A percentile compares a stretch with the other conserved stretches of the same genome.
Evolutionary conservation across 164 flowering plant genomes (phyloP).

Genomic region (Stephania yunnanensis): DNA sequence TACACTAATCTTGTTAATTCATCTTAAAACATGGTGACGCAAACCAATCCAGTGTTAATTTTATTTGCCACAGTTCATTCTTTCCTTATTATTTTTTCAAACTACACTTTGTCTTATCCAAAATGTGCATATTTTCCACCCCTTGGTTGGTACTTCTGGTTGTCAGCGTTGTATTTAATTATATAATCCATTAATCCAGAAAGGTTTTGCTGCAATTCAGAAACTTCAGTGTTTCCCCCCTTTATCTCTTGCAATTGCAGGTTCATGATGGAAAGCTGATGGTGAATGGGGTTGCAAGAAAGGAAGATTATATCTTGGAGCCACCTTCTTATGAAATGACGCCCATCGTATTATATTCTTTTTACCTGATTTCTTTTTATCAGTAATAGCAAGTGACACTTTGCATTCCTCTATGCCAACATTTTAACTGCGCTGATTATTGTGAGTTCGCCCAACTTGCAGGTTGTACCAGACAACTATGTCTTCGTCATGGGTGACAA

Average conservation of each 20-base stretch:
- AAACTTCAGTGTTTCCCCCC: not conserved
- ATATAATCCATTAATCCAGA: not conserved
- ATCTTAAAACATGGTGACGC: not conserved
- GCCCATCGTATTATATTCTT: constrained; percentile 41
- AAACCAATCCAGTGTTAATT: not conserved
- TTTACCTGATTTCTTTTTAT: not conserved
- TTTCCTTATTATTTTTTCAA: too few relatives aligned
- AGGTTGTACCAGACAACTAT: constrained; percentile 77
- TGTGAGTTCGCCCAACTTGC: constrained; percentile 17
- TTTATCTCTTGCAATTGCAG: constrained; percentile 34
- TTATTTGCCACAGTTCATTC: not conserved
- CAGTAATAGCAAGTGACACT: not conserved
- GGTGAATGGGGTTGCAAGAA: constrained; percentile 72
- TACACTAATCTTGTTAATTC: not conserved
- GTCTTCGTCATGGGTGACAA: constrained; percentile 99
- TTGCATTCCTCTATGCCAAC: not conserved
- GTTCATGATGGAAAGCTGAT: constrained; percentile 81
- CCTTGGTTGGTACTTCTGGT: not conserved
- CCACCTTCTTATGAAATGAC: constrained; percentile 81
- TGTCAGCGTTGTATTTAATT: not conserved
- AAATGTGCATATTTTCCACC: too few relatives aligned
- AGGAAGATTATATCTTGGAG: constrained; percentile 70
- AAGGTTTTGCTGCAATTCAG: not conserved
- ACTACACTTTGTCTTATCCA: too few relatives aligned
- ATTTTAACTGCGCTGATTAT: not conserved